A percentile compares a stretch with the other conserved stretches of the same genome.
Evolutionary conservation across 208 protist genomes (phyloP).

Genomic region (Crithidia mellificae): DNA sequence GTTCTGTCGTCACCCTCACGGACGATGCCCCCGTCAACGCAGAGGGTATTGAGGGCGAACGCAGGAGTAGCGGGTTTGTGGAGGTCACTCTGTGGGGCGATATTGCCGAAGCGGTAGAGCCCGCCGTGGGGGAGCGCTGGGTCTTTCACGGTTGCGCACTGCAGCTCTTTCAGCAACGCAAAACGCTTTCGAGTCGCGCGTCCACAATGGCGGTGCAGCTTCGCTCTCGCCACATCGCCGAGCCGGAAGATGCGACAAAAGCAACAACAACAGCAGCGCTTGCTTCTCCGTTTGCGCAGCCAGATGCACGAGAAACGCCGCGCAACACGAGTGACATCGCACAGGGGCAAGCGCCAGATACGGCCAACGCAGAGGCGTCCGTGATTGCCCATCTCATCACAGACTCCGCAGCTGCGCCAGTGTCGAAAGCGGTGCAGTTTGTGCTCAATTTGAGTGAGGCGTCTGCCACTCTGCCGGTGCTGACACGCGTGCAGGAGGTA

Average conservation of each 20-base stretch:
- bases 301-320: no score
- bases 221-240: not conserved
- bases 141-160: conserved; percentile 55
- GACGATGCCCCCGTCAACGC: not conserved
- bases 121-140: conserved; percentile 53
- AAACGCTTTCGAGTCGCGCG: conserved; percentile 44
- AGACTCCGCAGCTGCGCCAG: not conserved
- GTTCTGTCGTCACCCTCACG: conserved; percentile 35
- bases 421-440: conserved; percentile 11
- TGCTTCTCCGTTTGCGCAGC: not conserved
- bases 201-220: conserved; percentile 38
- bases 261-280: not conserved
- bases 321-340: not conserved
- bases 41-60: no score
- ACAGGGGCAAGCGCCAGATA: no score
- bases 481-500: conserved; percentile 27
- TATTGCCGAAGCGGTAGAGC: conserved; percentile 31
- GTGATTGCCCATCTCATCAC: not conserved
- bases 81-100: conserved; percentile 82
- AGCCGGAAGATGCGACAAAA: not conserved
- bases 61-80: conserved; percentile 5
- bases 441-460: conserved; percentile 24
- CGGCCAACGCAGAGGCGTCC: no score
- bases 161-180: conserved; percentile 55
- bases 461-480: conserved; percentile 30